Evolutionary conservation across 1,139 yeast species (phyloP), one percentile per base, ranked within the genome.

Genomic region (Sporopachydermia cereana): DNA sequence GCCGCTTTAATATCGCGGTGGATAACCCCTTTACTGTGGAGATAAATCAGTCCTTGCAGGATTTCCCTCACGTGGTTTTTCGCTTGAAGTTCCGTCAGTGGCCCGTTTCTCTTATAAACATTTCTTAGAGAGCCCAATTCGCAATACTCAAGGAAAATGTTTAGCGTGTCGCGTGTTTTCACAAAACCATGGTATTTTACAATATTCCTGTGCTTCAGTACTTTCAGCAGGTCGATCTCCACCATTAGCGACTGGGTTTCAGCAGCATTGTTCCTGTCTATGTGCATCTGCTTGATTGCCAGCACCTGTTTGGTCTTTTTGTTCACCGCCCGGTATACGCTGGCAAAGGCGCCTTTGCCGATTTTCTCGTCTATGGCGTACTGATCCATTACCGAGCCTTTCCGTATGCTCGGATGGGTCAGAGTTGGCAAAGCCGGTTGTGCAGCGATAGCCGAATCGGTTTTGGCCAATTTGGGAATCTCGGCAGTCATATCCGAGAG

Each of bases 141-240:
- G 55, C 98, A 89, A 58, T 72, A 63, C 61, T 81, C 89, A 43
- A 91, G 67, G 42, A 91, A 77, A 31, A 89, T 83, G 55, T 82
- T 82, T 48, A 89, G 66, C 16, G 79, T 73, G 30, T 71, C 69
- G 2, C 75, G 68, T 24, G 82, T 81, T 56, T 84, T 79, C 46
- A 85, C 83, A 59, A 84, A 88, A 2, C 96, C 96, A 53, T 81
- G 91, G 56, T 89, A 85, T 54, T 84, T 84, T 46, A 91, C 96
- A 47, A 91, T 88, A 56, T 91, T 85, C 3, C 78, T 77, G 59
- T 91, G 96, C 51, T 86, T 81, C 77, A 88, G 80, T 45, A 74
- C 69, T 49, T 75, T 77, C 45, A 70, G 57, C 20, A 76, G 60
- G 49, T 77, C 77, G 60, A 68, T 74, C 66, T 65, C 70, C 69